Conservation (phyloP, 2,329 filamentous ascomycete genomes). For the Cercospora zeae-maydis region DNA sequence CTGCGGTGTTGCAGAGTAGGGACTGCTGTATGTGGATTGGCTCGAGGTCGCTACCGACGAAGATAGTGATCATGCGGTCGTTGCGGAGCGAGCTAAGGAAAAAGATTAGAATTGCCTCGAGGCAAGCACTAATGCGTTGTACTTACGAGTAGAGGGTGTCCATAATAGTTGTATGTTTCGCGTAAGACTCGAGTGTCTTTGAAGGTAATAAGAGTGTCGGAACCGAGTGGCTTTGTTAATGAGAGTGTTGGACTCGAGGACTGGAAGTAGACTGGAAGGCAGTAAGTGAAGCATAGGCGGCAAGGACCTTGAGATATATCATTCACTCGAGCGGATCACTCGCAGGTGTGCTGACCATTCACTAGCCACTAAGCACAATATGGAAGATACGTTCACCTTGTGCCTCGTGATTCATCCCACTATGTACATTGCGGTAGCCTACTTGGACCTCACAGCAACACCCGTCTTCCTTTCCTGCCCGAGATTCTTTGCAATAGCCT, state of each 20-base stretch:
- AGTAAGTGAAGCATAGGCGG: neutral
- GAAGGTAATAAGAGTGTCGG: neutral
- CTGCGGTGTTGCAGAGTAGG: neutral
- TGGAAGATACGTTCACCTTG: neutral
- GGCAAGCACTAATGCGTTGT: neutral
- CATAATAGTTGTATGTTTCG: neutral
- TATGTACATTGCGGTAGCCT: neutral
- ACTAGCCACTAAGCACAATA: neutral
- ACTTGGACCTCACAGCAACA: constrained; percentile 3
- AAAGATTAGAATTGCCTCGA: neutral
- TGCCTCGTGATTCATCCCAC: neutral
- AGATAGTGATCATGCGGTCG: neutral
- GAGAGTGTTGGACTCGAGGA: neutral
- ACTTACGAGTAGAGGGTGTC: neutral
- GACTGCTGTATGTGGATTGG: neutral
- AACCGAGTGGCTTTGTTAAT: too few species aligned
- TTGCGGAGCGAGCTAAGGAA: neutral
- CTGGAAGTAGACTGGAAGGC: too few species aligned
- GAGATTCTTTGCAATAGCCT: constrained; percentile 29
- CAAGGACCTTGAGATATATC: neutral
- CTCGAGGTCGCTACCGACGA: neutral
- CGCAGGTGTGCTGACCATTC: neutral
- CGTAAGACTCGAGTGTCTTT: neutral
- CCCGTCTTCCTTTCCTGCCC: constrained; percentile 9
- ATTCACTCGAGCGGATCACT: neutral